phyloP scores from a whole-genome alignment of 2,329 filamentous ascomycete species.

The Phaeomoniella chlamydospora region DNA sequence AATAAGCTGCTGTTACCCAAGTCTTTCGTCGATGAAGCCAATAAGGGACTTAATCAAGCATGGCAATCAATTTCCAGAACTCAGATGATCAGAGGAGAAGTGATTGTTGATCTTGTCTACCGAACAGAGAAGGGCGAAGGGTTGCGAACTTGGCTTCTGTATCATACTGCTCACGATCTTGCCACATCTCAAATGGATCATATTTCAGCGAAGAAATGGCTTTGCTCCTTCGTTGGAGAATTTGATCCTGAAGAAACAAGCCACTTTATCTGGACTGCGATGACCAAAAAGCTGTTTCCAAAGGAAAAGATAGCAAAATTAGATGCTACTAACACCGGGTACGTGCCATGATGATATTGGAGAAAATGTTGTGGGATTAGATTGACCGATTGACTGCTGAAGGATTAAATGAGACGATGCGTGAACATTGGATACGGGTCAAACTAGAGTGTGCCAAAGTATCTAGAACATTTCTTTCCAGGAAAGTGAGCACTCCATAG shows the following conservation, averaged over 20 bases:
- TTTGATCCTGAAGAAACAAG: neutral
- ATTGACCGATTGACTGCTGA: no score
- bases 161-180: neutral
- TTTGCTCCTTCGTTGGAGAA: neutral
- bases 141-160: neutral
- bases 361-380: no score
- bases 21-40: neutral
- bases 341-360: no score
- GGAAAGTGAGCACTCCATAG: no score
- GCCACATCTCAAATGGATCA: neutral
- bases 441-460: no score
- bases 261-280: no score
- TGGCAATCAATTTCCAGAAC: neutral
- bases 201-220: neutral
- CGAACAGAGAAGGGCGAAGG: neutral
- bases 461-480: no score
- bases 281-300: no score
- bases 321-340: no score
- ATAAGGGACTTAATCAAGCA: neutral
- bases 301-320: no score
- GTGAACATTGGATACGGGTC: no score
- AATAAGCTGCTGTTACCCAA: neutral
- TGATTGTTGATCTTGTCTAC: neutral
- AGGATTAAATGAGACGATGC: no score
- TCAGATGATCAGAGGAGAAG: neutral